Evolutionary conservation across 2,329 filamentous ascomycete genomes (phyloP).

Genomic region (Aspergillus transmontanensis): DNA sequence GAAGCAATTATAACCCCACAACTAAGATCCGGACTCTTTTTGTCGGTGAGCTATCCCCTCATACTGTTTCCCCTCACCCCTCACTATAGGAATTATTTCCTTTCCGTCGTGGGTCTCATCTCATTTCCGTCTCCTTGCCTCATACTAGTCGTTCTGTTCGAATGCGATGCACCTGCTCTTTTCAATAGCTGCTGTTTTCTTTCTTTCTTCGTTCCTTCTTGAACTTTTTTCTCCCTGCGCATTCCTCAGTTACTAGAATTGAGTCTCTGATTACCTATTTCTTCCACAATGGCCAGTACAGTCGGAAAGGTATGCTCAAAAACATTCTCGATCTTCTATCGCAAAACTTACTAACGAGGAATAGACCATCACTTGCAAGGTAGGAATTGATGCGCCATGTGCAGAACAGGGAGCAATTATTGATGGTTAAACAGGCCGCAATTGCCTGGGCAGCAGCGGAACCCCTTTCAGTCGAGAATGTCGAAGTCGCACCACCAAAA

Average conservation of each 20-base stretch:
- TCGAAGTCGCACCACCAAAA: slow-evolving; percentile 86
- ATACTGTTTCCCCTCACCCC: not conserved
- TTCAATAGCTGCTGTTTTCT: not conserved
- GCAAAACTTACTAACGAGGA: not conserved
- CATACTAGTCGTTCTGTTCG: not conserved
- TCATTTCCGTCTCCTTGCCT: not conserved
- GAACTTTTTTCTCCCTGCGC: not conserved
- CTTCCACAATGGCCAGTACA: not conserved
- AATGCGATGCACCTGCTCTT: not conserved
- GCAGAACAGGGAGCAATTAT: not conserved
- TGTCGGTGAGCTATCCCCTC: not conserved
- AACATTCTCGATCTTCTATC: not conserved
- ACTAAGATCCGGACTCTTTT: not conserved
- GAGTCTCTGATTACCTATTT: too few relatives aligned
- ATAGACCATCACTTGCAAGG: slow-evolving; percentile 90
- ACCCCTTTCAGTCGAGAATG: slow-evolving; percentile 82
- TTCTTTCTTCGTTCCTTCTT: not conserved
- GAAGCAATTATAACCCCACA: not conserved
- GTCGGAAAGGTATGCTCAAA: slow-evolving; percentile 9
- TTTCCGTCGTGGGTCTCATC: not conserved
- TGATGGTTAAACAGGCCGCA: slow-evolving; percentile 62
- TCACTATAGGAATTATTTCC: not conserved
- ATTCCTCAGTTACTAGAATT: not conserved
- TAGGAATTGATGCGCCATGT: slow-evolving; percentile 26
- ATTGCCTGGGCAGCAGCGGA: slow-evolving; percentile 97